A percentile compares a stretch with the other conserved stretches of the same genome.
phyloP scores from a whole-genome alignment of 345 rosid species.

The Citrus medica region DNA sequence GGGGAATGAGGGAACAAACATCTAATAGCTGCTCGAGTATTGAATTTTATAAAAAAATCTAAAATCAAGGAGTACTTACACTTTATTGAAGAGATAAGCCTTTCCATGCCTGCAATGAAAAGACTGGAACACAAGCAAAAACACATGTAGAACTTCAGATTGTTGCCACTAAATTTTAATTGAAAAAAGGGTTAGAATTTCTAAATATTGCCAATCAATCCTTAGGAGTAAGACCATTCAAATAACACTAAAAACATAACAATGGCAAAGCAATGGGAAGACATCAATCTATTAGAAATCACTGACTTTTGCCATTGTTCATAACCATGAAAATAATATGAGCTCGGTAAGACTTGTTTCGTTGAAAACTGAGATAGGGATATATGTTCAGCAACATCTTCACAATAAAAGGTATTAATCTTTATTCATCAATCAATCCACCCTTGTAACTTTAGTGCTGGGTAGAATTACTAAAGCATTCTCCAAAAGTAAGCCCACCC shows the following conservation, averaged over 20 bases:
- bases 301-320: background rate
- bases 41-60: background rate
- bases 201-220: background rate
- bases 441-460: background rate
- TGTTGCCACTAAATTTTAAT: background rate
- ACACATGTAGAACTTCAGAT: conserved; percentile 10
- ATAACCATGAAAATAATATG: background rate
- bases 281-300: background rate
- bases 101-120: conserved; percentile 72
- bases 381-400: background rate
- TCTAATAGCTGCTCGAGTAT: background rate
- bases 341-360: background rate
- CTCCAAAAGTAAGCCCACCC: background rate
- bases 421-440: background rate
- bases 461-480: background rate
- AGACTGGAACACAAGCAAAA: conserved; percentile 45
- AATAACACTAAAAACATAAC: background rate
- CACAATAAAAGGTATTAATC: background rate
- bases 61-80: conserved; percentile 44
- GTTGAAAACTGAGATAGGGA: background rate
- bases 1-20: no score
- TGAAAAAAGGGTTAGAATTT: background rate
- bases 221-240: background rate
- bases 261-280: background rate
- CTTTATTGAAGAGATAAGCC: conserved; percentile 76